Conservation (phyloP, 805 yeast genomes). For the Ogataea neopini region DNA sequence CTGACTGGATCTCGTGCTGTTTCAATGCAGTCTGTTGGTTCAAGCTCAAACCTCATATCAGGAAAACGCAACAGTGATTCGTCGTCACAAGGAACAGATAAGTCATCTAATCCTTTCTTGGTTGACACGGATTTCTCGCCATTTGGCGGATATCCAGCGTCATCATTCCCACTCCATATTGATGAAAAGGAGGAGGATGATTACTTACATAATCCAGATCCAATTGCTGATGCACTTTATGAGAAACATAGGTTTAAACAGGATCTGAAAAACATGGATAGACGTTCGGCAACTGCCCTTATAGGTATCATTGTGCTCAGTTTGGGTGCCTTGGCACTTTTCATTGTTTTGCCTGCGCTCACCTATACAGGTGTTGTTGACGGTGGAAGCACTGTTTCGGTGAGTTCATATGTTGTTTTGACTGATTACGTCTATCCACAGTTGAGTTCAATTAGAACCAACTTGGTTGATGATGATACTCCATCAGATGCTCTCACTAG, state of each 20-base stretch:
- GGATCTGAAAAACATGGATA: slow-evolving; percentile 69
- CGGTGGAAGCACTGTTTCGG: slow-evolving; percentile 11
- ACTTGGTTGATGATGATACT: slow-evolving; percentile 72
- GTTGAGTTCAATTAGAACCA: slow-evolving; percentile 57
- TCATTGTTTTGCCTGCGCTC: slow-evolving; percentile 78
- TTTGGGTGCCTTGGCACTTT: slow-evolving; percentile 64
- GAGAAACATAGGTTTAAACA: slow-evolving; percentile 67
- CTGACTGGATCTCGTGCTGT: slow-evolving; percentile 56
- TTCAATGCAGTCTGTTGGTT: slow-evolving; percentile 48
- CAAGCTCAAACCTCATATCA: slow-evolving; percentile 29
- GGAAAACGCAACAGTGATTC: slow-evolving; percentile 19
- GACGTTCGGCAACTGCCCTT: slow-evolving; percentile 59
- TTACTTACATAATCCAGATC: slow-evolving; percentile 94
- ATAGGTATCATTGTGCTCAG: slow-evolving; percentile 59
- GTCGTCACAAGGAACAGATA: slow-evolving; percentile 24
- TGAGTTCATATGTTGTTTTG: slow-evolving; percentile 42
- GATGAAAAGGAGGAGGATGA: slow-evolving; percentile 97
- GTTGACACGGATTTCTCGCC: slow-evolving; percentile 75
- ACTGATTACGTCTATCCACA: slow-evolving; percentile 58
- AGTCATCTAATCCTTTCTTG: slow-evolving; percentile 41
- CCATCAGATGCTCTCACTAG: slow-evolving; percentile 50
- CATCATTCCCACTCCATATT: slow-evolving; percentile 83
- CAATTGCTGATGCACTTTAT: slow-evolving; percentile 84
- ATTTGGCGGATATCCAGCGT: slow-evolving; percentile 95
- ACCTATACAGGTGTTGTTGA: slow-evolving; percentile 73